phyloP scores from a whole-genome alignment of 495 filamentous ascomycete genomes.

The Alectoria sarmentosa region DNA sequence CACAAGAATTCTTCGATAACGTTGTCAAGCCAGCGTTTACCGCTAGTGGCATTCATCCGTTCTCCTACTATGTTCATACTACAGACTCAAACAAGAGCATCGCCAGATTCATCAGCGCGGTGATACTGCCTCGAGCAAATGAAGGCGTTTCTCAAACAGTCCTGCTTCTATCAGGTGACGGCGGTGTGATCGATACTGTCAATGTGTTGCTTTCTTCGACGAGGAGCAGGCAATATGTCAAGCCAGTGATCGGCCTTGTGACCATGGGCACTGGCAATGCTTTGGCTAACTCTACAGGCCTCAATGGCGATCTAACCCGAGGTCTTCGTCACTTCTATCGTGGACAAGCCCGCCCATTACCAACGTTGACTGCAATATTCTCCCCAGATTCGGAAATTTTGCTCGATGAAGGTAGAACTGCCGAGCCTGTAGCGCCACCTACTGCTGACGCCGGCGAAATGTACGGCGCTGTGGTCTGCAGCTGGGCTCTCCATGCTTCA shows the following conservation, averaged over 20 bases:
- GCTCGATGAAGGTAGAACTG: slow-evolving; percentile 33
- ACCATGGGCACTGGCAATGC: slow-evolving; percentile 88
- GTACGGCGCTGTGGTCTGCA: slow-evolving; percentile 74
- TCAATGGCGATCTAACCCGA: slow-evolving; percentile 29
- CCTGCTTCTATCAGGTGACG: slow-evolving; percentile 79
- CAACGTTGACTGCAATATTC: slow-evolving; percentile 55
- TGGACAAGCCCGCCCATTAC: slow-evolving; percentile 43
- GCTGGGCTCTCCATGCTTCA: slow-evolving; percentile 81
- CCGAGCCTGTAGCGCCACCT: slow-evolving; percentile 26
- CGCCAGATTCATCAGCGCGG: slow-evolving; percentile 46
- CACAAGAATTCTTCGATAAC: slow-evolving; percentile 47
- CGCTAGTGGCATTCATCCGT: slow-evolving; percentile 34
- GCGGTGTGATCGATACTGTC: slow-evolving; percentile 69
- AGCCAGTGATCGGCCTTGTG: slow-evolving; percentile 57
- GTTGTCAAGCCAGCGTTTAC: slow-evolving; percentile 53
- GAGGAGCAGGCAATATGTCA: slow-evolving; percentile 24
- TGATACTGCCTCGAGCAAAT: slow-evolving; percentile 43
- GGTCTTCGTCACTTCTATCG: slow-evolving; percentile 38
- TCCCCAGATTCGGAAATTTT: slow-evolving; percentile 51
- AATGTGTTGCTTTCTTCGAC: slow-evolving; percentile 48
- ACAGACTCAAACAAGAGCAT: slow-evolving; percentile 56
- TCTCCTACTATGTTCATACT: slow-evolving; percentile 41
- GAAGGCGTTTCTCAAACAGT: slow-evolving; percentile 49
- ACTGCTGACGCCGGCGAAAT: slow-evolving; percentile 33
- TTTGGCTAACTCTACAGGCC: slow-evolving; percentile 60